Evolutionary conservation across 345 rosid genomes (phyloP), one percentile per base, ranked within the genome.

Genomic region (Diplotaxis tenuifolia): DNA sequence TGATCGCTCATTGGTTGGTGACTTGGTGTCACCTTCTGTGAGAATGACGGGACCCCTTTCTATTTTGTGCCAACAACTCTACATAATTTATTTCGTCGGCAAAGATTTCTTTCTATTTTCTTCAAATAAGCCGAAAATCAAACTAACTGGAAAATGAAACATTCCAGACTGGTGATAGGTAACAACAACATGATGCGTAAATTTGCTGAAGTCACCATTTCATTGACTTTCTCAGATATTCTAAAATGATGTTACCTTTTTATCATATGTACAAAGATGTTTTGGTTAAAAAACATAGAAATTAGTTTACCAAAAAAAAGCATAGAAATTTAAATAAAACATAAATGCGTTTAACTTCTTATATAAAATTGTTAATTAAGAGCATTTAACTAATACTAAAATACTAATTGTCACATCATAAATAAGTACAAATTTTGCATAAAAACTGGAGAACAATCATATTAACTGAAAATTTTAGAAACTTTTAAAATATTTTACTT

Each of bases 71-170:
- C 22, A 65, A 29, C 31, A 3, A 28, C 14, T 67, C 0, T 25
- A 0, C 23, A 54, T 1, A 9, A 34, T 34, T 63, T 16, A 25
- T 57, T 56, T 38, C 54, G 64, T 68, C 72, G 63, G 72, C 72
- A 68, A 32, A 22, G 0, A 2, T 0, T 7, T 67, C 3, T 11
- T 65, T 50, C 4, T 25, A 52, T 19, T 0, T 29, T 19, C 49
- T 52, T 9, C 5, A n/a, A n/a, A n/a, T 21, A 20, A 67, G 4
- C 21, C 7, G 12, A 68, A 22, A 38, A 38, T 16, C 3, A 55
- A 68, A 54, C 54, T 36, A 68, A 38, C 7, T 11, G 14, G 25
- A 4, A 40, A 15, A 8, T 12, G 42, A 23, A 11, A 19, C 34
- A 34, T n/a, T 15, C 40, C 27, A 36, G 55, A 45, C 22, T 34